Percentiles rank a stretch among this genome's conserved stretches.
These are phyloP conservation scores for Tremella yokohamensis DNA, from an alignment of 768 basidiomycete genomes.

Conservation along the genomic window DNA sequence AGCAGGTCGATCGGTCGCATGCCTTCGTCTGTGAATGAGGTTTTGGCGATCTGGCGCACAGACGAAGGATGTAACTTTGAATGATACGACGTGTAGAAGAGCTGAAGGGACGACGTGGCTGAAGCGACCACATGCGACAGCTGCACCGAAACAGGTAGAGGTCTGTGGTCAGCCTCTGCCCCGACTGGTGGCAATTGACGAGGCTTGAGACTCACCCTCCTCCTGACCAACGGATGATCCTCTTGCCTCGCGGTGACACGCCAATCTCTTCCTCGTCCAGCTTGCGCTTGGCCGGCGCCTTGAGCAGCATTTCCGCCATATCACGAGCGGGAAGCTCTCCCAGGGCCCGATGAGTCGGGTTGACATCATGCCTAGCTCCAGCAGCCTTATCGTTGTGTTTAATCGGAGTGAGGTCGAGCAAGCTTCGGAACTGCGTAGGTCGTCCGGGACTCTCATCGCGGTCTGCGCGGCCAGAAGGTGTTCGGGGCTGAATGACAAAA, in stretches of 20 bases:
- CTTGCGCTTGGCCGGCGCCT: too few relatives aligned
- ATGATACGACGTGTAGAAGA: constrained; percentile 39
- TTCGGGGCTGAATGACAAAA: too few relatives aligned
- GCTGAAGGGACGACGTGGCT: constrained; percentile 25
- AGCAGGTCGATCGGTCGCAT: not conserved
- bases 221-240: constrained; percentile 23
- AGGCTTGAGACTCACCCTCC: constrained; percentile 25
- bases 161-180: constrained; percentile 7
- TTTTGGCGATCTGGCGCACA: not conserved
- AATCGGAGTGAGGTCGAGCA: too few relatives aligned
- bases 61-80: not conserved
- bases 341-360: too few relatives aligned
- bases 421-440: too few relatives aligned
- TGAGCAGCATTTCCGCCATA: too few relatives aligned
- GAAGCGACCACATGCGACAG: constrained; percentile 28
- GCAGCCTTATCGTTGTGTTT: too few relatives aligned
- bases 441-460: too few relatives aligned
- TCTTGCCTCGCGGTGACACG: constrained; percentile 31
- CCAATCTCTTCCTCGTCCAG: constrained; percentile 37
- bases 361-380: too few relatives aligned
- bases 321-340: too few relatives aligned
- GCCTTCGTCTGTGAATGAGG: not conserved
- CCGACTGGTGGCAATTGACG: not conserved
- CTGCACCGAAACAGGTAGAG: constrained; percentile 23
- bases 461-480: too few relatives aligned